Evolutionary conservation across 2,329 filamentous ascomycete genomes (phyloP), one percentile per base, ranked within the genome.

Genomic region (Oidium heveae): DNA sequence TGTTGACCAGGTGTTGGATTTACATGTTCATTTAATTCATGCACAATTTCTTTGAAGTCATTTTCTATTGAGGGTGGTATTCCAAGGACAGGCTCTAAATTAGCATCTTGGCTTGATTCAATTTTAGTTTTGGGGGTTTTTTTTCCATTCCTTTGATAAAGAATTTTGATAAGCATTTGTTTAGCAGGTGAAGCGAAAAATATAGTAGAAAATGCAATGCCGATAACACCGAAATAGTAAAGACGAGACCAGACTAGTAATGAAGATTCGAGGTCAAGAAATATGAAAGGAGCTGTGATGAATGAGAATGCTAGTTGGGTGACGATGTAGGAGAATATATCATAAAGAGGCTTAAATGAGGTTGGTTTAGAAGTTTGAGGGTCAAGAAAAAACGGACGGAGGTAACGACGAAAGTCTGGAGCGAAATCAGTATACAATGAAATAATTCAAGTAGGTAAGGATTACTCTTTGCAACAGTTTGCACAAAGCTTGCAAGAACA

Each of bases 301-400:
- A 94, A 98, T 50, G 82, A 81, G 67, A 96, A 87, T 1, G 79
- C 77, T n/a, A 82, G 65, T 66, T 94, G 88, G 0, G 88, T 94
- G 13, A 77, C 72, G 28, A 94, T 54, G 68, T 77, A 85, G 56
- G 82, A 85, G 57, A 78, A 72, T 52, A 86, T 63, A 63, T 98
- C 91, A 69, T 98, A 98, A 69, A 86, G 89, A 57, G 73, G 77
- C 68, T 98, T 98, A 62, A 72, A 72, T 0, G 79, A 71, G 0
- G 79, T 79, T 1, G 84, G 78, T 54, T 74, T 74, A 58, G 74
- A 78, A 37, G 84, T 84, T 58, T 84, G 76, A 1, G 86, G 76
- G 54, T 87, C 80, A 51, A 96, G 71, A 73, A 98, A 95, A 70
- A 98, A 89, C 22, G 91, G 91, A 1, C 91, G 86, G 56, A 96